Evolutionary conservation across 1,284 basidiomycete species (phyloP).

Genomic region (Cutaneotrichosporon arboriforme): DNA sequence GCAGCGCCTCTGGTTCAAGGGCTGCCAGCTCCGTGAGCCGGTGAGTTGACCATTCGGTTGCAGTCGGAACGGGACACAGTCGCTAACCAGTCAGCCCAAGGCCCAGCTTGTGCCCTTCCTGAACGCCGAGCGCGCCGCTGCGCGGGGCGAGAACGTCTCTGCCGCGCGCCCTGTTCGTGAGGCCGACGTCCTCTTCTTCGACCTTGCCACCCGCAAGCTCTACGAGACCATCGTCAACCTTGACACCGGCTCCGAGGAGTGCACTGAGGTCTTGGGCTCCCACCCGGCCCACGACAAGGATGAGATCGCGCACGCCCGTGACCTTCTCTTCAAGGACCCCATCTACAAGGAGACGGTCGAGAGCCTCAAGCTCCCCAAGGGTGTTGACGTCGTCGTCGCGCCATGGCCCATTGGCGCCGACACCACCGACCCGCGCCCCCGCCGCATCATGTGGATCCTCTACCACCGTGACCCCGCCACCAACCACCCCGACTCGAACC

Average conservation of each 20-base stretch:
- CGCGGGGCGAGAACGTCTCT: background rate
- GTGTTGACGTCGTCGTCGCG: background rate
- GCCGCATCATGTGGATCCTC: slow-evolving; percentile 1
- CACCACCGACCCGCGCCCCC: background rate
- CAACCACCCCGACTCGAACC: slow-evolving; percentile 3
- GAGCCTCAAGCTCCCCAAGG: background rate
- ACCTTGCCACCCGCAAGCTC: background rate
- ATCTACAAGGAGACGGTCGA: background rate
- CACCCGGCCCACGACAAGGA: background rate
- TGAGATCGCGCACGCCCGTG: background rate
- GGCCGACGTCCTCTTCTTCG: slow-evolving; percentile 5
- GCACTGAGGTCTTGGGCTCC: background rate
- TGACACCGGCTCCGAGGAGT: background rate
- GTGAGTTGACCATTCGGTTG: background rate
- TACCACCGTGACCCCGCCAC: background rate
- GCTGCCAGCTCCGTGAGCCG: slow-evolving; percentile 3
- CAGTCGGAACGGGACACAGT: background rate
- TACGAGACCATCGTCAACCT: slow-evolving; percentile 1
- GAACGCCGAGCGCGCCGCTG: slow-evolving; percentile 1
- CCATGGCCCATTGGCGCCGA: slow-evolving; percentile 3
- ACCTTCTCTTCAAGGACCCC: background rate
- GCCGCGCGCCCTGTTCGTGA: background rate
- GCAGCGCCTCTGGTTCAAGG: background rate
- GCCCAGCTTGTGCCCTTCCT: slow-evolving; percentile 1
- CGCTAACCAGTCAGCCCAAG: background rate